Evolutionary conservation across 805 yeast species (phyloP), one percentile per base, ranked within the genome.

Genomic region (Metschnikowia koreensis): DNA sequence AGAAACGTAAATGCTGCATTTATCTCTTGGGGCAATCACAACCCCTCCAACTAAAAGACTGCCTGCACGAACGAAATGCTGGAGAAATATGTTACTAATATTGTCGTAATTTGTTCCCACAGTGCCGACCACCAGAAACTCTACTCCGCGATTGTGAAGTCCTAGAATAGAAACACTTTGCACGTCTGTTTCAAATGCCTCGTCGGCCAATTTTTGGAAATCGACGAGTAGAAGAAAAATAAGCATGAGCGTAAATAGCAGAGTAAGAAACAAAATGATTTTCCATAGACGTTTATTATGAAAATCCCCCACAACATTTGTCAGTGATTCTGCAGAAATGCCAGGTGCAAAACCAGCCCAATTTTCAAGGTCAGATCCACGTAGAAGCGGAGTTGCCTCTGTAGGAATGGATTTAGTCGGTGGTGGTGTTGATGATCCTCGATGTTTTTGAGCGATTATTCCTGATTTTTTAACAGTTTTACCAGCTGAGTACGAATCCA

Each of bases 71-170:
- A 68, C 48, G 1, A 64, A 38, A 27, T 53, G 46, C 22, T 64
- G 58, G 46, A 66, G 66, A 3, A 69, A 8, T 2, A 44, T 17
- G 45, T 60, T 66, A 33, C 56, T 26, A 7, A 71, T 57, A 8
- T 60, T 50, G 44, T 60, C 65, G 53, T 72, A 73, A 54, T 71
- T 52, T 13, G 71, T 57, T 6, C 53, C 41, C 2, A 71, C 47
- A 0, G 62, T 46, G 3, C 69, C 70, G 5, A 56, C 52, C 15
- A 71, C 65, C 46, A 65, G 68, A 17, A 68, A 57, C 22, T 63
- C 58, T 6, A 70, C 42, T 2, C 77, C 77, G 7, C 47, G 43
- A 15, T 62, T 63, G 31, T 60, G 60, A 12, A 57, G 39, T 3
- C 50, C 50, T 7, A 51, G 46, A 6, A 71, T 51, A 3, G 71